Conservation (phyloP, 2,329 filamentous ascomycete species). For the Stagonosporopsis cucurbitacearum region DNA sequence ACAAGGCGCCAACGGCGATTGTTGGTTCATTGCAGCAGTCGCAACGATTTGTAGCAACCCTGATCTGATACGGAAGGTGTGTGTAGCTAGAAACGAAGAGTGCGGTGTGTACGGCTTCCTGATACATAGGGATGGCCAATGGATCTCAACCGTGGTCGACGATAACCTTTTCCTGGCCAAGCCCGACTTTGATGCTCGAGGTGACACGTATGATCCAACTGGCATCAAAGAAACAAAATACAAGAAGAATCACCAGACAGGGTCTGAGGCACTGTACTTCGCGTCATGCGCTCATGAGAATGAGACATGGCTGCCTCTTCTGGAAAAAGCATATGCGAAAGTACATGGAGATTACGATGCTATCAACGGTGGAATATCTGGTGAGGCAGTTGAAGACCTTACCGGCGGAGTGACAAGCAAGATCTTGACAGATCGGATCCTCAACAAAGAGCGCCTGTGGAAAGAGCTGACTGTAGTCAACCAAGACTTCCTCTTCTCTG, state of each 20-base stretch:
- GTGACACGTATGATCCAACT: slow-evolving; percentile 68
- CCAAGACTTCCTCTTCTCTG: slow-evolving; percentile 77
- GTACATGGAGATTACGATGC: slow-evolving; percentile 79
- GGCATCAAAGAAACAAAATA: slow-evolving; percentile 65
- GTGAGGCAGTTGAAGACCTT: slow-evolving; percentile 62
- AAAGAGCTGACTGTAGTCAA: slow-evolving; percentile 78
- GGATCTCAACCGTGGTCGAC: slow-evolving; percentile 89
- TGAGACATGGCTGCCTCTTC: slow-evolving; percentile 80
- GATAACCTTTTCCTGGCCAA: slow-evolving; percentile 85
- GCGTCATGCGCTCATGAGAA: slow-evolving; percentile 75
- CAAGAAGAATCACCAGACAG: slow-evolving; percentile 72
- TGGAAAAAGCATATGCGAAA: slow-evolving; percentile 86
- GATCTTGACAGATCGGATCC: slow-evolving; percentile 70
- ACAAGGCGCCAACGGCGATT: slow-evolving; percentile 80
- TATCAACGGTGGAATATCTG: slow-evolving; percentile 72
- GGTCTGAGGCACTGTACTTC: slow-evolving; percentile 79
- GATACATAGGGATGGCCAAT: slow-evolving; percentile 70
- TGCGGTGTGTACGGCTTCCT: slow-evolving; percentile 87
- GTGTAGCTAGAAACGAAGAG: slow-evolving; percentile 73
- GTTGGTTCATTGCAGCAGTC: slow-evolving; percentile 83
- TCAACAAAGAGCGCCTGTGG: slow-evolving; percentile 84
- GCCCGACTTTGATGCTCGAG: slow-evolving; percentile 77
- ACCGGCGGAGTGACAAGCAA: slow-evolving; percentile 74
- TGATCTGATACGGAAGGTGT: slow-evolving; percentile 73
- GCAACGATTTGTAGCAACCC: slow-evolving; percentile 77